Evolutionary conservation across 305 asterid species (phyloP).

Genomic region (Fraxinus dipetala): DNA sequence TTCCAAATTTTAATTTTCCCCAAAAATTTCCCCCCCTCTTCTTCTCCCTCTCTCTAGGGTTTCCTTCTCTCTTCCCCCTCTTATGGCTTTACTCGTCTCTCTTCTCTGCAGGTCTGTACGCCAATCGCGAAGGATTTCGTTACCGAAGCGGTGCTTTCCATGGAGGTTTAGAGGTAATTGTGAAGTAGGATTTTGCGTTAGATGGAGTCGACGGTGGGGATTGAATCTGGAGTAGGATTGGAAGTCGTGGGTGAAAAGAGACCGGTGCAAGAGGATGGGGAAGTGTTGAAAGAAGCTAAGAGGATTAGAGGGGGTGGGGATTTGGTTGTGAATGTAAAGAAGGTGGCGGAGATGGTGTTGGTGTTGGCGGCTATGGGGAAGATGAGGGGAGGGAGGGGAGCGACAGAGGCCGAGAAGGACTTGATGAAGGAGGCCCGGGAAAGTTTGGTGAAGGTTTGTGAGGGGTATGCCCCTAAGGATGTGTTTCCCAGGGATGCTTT

Average conservation of each 20-base stretch:
- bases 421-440: constrained; percentile 69
- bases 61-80: constrained; percentile 30
- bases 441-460: constrained; percentile 63
- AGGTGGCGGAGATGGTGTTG: constrained; percentile 86
- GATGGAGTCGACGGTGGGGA: constrained; percentile 48
- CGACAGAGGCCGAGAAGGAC: constrained; percentile 66
- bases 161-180: constrained; percentile 23
- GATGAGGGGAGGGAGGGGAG: constrained; percentile 88
- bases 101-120: constrained; percentile 44
- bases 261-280: constrained; percentile 44
- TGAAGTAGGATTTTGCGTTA: constrained; percentile 15
- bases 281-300: constrained; percentile 30
- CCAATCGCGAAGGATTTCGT: constrained; percentile 13
- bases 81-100: constrained; percentile 50
- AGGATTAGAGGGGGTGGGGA: constrained; percentile 34
- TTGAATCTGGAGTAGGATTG: constrained; percentile 41
- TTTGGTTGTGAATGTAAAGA: constrained; percentile 39
- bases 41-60: constrained; percentile 42
- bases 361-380: constrained; percentile 87
- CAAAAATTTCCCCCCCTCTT: constrained; percentile 9
- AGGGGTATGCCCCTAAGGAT: constrained; percentile 81
- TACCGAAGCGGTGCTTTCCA: constrained; percentile 33
- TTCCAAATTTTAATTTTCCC: constrained; percentile 28
- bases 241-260: constrained; percentile 59
- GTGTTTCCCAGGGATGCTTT: constrained; percentile 84